Conservation (phyloP, 2,329 filamentous ascomycete species). For the Sporothrix variecibatus region DNA sequence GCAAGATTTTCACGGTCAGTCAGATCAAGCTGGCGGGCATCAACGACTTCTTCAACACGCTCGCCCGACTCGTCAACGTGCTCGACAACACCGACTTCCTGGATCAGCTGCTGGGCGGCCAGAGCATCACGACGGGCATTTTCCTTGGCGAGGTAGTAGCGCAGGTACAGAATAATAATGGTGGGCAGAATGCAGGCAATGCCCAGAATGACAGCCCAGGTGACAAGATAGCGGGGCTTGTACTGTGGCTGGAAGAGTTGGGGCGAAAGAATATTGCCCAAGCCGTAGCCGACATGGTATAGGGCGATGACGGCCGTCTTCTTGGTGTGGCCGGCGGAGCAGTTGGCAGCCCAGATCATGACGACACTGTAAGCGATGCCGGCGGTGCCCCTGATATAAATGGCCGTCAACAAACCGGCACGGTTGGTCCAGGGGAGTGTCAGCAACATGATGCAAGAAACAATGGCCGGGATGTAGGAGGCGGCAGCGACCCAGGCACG, state of each 20-base stretch:
- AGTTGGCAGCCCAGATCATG: slow-evolving; percentile 51
- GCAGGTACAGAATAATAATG: slow-evolving; percentile 29
- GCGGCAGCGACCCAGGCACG: slow-evolving; percentile 26
- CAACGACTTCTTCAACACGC: slow-evolving; percentile 21
- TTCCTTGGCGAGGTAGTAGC: slow-evolving; percentile 26
- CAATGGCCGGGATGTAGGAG: slow-evolving; percentile 22
- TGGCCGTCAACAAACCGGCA: slow-evolving; percentile 22
- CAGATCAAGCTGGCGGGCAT: slow-evolving; percentile 26
- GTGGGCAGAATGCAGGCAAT: slow-evolving; percentile 26
- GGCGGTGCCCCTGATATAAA: slow-evolving; percentile 24
- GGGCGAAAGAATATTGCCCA: slow-evolving; percentile 62
- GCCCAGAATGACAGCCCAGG: slow-evolving; percentile 29
- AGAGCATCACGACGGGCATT: slow-evolving; percentile 28
- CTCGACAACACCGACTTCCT: slow-evolving; percentile 25
- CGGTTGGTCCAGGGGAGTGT: slow-evolving; percentile 24
- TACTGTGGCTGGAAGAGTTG: slow-evolving; percentile 64
- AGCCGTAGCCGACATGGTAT: slow-evolving; percentile 61
- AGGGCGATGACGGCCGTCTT: slow-evolving; percentile 65
- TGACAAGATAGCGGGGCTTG: slow-evolving; percentile 42
- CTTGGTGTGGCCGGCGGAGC: slow-evolving; percentile 60
- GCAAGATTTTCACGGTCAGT: slow-evolving; percentile 27
- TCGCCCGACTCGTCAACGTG: slow-evolving; percentile 23
- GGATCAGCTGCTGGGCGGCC: slow-evolving; percentile 4
- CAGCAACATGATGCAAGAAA: slow-evolving; percentile 24
- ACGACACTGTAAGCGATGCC: slow-evolving; percentile 28